These are phyloP conservation scores for Apiospora malaysiana DNA, from an alignment of 2,329 filamentous ascomycete genomes.

Conservation along the genomic window DNA sequence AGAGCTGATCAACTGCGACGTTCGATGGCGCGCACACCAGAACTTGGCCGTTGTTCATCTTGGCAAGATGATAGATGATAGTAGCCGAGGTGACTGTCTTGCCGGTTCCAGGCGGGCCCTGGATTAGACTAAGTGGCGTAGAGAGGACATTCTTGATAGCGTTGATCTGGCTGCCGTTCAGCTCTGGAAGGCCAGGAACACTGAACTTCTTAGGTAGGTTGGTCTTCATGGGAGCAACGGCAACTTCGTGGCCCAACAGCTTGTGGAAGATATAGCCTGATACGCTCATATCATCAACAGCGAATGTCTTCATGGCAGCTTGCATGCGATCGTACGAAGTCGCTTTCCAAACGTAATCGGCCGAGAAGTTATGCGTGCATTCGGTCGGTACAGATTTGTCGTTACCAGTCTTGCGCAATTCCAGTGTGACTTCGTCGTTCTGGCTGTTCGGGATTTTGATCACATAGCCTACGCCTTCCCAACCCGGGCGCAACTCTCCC, in stretches of 20 bases:
- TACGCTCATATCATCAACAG: slow-evolving; percentile 96
- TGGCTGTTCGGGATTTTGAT: slow-evolving; percentile 99
- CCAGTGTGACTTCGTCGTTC: slow-evolving; percentile 95
- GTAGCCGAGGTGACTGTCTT: slow-evolving; percentile 99
- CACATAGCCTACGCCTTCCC: slow-evolving; percentile 98
- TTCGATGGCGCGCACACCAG: slow-evolving; percentile 97
- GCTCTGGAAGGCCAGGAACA: slow-evolving; percentile 88
- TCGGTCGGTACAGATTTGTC: slow-evolving; percentile 96
- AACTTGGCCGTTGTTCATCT: slow-evolving; percentile 93
- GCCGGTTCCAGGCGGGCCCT: slow-evolving; percentile 94
- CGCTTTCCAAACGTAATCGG: slow-evolving; percentile 99
- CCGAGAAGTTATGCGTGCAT: slow-evolving; percentile 96
- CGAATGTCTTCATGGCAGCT: slow-evolving; percentile 98
- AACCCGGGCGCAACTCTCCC: slow-evolving; percentile 87
- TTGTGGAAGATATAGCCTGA: slow-evolving; percentile 99
- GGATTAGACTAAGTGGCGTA: slow-evolving; percentile 92
- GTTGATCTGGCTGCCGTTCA: slow-evolving; percentile 94
- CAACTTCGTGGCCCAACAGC: slow-evolving; percentile 92
- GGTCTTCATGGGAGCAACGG: slow-evolving; percentile 92
- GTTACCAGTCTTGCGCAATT: slow-evolving; percentile 91
- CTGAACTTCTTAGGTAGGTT: slow-evolving; percentile 96
- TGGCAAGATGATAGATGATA: slow-evolving; percentile 96
- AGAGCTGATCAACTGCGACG: slow-evolving; percentile 97
- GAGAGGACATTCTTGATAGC: slow-evolving; percentile 95
- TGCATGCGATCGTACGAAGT: slow-evolving; percentile 99